Evolutionary conservation across 2,329 filamentous ascomycete genomes (phyloP), one percentile per base, ranked within the genome.

Genomic region (Beauveria australis): DNA sequence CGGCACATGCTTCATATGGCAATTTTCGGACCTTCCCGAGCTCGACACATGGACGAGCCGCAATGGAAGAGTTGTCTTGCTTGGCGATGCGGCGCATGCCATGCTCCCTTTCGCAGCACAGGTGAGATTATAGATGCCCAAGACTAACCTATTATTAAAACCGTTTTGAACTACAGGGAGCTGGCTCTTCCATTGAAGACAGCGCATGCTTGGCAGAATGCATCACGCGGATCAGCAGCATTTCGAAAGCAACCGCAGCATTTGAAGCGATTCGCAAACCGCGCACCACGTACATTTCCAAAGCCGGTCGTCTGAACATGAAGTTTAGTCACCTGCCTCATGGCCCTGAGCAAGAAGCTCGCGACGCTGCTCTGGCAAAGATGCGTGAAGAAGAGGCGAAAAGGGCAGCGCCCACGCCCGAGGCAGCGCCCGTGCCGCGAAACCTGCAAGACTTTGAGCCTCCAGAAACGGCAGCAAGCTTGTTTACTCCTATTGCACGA

Each of bases 71-170:
- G 28, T 56, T 1, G 53, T 56, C 26, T 22, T 47, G 19, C 47
- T 56, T 18, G 53, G 53, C 43, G 53, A 56, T 47, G 53, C 53
- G 8, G 53, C 53, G 18, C 53, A 56, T 10, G 53, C 53, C 3
- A 37, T 56, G 53, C 30, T 47, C 18, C 43, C 53, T n/a, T 43
- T 43, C 0, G 41, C 41, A 4, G 41, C 41, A 10, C 41, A 43
- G 41, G 41, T 43, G 8, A 43, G 41, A 10, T 2, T 16, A 37
- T 37, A 4, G 3, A 16, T 2, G 5, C 0, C 5, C 6, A 6
- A 37, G 2, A 37, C 5, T 0, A 0, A 5, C 1, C 12, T 0
- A 16, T 6, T 5, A 37, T 5, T 37, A 16, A 37, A 6, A 1
- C 12, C 12, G 12, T 1, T 37, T 14, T 16, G 33, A 37, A 33